Percentiles rank a stretch among this genome's conserved stretches.
phyloP scores from a whole-genome alignment of 345 rosid species.

The Heritiera fomes region DNA sequence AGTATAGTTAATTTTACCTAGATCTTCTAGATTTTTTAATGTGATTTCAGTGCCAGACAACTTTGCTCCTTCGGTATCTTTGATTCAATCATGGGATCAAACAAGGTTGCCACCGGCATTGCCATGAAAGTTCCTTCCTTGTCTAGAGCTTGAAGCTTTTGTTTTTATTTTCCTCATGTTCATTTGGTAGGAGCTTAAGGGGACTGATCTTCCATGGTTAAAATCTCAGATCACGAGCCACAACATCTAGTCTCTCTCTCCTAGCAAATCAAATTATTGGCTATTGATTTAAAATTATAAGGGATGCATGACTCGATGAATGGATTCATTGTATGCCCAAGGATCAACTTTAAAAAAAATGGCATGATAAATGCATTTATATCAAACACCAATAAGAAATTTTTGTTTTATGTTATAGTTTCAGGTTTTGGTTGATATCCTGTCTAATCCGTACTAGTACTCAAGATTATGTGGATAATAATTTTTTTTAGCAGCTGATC shows the following conservation, averaged over 20 bases:
- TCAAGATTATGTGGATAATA: background rate
- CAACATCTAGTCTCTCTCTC: background rate
- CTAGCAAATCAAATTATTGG: conserved; percentile 10
- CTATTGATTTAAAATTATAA: background rate
- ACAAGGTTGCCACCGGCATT: conserved; percentile 36
- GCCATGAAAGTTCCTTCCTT: conserved; percentile 34
- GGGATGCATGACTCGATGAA: background rate
- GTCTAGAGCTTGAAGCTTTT: background rate
- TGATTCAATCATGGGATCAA: conserved; percentile 27
- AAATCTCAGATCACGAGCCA: conserved; percentile 17
- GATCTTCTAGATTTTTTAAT: background rate
- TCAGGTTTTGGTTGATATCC: conserved; percentile 12
- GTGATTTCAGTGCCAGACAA: conserved; percentile 20
- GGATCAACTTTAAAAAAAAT: background rate
- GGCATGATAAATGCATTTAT: background rate
- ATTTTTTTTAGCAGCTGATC: too few species aligned
- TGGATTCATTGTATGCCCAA: conserved; percentile 6
- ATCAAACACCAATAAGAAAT: background rate
- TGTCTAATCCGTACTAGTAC: conserved; percentile 10
- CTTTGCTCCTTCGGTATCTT: conserved; percentile 30
- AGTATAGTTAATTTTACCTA: conserved; percentile 8
- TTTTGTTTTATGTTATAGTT: conserved; percentile 15
- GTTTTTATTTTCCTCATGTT: conserved; percentile 21
- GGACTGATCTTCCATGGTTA: background rate
- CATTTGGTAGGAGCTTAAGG: conserved; percentile 7